Evolutionary conservation across 345 rosid species (phyloP).

Genomic region (Populus nigra): DNA sequence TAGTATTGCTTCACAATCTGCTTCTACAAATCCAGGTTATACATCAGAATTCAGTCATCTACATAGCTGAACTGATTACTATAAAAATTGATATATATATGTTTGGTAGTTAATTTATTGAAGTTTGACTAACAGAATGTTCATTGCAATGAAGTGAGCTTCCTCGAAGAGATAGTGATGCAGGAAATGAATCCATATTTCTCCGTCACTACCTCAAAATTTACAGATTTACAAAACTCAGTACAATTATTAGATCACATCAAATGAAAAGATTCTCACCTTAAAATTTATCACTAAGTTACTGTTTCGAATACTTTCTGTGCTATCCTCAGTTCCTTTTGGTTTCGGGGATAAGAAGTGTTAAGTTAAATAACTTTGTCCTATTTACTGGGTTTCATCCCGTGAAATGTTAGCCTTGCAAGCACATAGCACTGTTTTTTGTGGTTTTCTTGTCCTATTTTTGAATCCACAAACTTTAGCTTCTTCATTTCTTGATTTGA

Average conservation of each 20-base stretch:
- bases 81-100: not conserved
- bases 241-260: not conserved
- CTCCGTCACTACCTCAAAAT: not conserved
- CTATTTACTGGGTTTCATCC: not conserved
- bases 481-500: not conserved
- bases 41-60: constrained; percentile 3
- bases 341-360: not conserved
- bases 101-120: not conserved
- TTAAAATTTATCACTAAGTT: not conserved
- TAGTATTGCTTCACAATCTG: constrained; percentile 47
- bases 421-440: not conserved
- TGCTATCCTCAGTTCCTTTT: not conserved
- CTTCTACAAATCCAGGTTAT: constrained; percentile 47
- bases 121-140: not conserved
- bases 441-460: not conserved
- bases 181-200: not conserved
- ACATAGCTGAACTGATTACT: not conserved
- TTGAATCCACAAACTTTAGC: not conserved
- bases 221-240: not conserved
- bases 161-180: not conserved
- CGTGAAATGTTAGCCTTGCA: not conserved
- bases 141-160: not conserved
- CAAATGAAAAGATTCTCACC: not conserved
- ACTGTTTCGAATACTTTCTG: not conserved
- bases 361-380: no score